Percentiles rank a stretch among this genome's conserved stretches.
These are phyloP conservation scores for Annulohypoxylon bovei DNA, from an alignment of 495 filamentous ascomycete species.

Conservation along the genomic window DNA sequence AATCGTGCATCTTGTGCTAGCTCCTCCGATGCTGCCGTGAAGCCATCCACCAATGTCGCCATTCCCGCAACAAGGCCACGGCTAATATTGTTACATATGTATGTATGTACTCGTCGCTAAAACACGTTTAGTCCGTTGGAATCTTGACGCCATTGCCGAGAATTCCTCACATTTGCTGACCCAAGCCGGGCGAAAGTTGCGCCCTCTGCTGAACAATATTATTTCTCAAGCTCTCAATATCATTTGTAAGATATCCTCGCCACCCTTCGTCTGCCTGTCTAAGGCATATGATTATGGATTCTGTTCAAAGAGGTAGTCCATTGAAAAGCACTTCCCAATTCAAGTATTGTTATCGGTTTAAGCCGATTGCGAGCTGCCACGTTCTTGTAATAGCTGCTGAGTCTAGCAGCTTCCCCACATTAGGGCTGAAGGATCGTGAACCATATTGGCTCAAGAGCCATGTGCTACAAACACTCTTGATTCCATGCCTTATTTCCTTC, in stretches of 20 bases:
- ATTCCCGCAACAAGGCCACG: neutral
- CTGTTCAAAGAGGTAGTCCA: neutral
- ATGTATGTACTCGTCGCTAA: constrained; percentile 7
- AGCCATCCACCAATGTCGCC: constrained; percentile 21
- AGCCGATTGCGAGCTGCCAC: constrained; percentile 23
- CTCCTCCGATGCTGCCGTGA: constrained; percentile 43
- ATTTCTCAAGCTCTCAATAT: neutral
- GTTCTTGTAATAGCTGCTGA: constrained; percentile 22
- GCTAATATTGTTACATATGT: neutral
- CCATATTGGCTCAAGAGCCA: constrained; percentile 32
- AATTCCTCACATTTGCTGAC: constrained; percentile 22
- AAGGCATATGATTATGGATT: neutral
- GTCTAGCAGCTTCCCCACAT: constrained; percentile 35
- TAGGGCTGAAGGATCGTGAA: constrained; percentile 38
- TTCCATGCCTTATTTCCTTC: constrained; percentile 16
- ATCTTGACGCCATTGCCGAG: constrained; percentile 27
- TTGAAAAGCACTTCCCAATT: neutral
- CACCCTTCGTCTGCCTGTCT: neutral
- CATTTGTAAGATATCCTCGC: constrained; percentile 20
- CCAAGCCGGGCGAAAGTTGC: constrained; percentile 24
- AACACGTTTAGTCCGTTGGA: neutral
- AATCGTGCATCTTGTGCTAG: constrained; percentile 28
- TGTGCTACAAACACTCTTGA: constrained; percentile 27
- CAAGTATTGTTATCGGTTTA: constrained; percentile 3
- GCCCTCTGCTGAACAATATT: constrained; percentile 8